phyloP scores from a whole-genome alignment of 2,329 filamentous ascomycete genomes.

The Lasiodiplodia gonubiensis region DNA sequence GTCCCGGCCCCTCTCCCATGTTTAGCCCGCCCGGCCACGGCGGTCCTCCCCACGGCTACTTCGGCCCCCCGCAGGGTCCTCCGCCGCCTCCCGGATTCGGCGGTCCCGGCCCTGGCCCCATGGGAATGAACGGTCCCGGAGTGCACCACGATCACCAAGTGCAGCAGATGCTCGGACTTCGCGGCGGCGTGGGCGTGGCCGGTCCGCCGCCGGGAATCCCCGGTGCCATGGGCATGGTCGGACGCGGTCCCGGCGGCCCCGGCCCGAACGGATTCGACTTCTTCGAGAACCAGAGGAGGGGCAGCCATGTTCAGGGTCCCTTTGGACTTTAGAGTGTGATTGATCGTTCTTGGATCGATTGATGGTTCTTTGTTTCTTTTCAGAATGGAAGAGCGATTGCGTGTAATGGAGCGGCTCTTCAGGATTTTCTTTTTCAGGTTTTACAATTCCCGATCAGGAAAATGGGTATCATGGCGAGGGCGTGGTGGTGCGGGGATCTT shows the following conservation, averaged over 20 bases:
- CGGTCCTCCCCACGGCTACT: constrained; percentile 17
- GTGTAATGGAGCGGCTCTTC: background rate
- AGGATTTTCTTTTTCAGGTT: background rate
- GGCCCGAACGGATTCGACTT: constrained; percentile 13
- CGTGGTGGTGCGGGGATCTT: constrained; percentile 20
- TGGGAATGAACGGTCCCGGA: constrained; percentile 24
- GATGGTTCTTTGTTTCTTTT: constrained; percentile 4
- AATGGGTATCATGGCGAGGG: constrained; percentile 25
- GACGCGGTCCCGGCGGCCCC: constrained; percentile 1
- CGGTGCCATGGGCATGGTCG: constrained; percentile 13
- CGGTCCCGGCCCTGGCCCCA: constrained; percentile 23
- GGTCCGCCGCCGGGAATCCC: constrained; percentile 26
- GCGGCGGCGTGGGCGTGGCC: constrained; percentile 13
- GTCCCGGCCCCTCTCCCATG: constrained; percentile 19
- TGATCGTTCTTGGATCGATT: background rate
- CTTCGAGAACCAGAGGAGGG: constrained; percentile 24
- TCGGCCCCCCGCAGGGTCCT: constrained; percentile 12
- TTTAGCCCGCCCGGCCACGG: constrained; percentile 19
- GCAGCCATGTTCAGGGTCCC: constrained; percentile 20
- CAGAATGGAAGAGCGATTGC: background rate
- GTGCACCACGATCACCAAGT: constrained; percentile 10
- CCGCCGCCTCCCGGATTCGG: constrained; percentile 25
- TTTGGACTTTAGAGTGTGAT: constrained; percentile 14
- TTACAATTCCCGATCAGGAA: constrained; percentile 3
- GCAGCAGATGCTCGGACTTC: constrained; percentile 21